Evolutionary conservation across 2,329 filamentous ascomycete genomes (phyloP).

Genomic region (Basipetospora chlamydospora): DNA sequence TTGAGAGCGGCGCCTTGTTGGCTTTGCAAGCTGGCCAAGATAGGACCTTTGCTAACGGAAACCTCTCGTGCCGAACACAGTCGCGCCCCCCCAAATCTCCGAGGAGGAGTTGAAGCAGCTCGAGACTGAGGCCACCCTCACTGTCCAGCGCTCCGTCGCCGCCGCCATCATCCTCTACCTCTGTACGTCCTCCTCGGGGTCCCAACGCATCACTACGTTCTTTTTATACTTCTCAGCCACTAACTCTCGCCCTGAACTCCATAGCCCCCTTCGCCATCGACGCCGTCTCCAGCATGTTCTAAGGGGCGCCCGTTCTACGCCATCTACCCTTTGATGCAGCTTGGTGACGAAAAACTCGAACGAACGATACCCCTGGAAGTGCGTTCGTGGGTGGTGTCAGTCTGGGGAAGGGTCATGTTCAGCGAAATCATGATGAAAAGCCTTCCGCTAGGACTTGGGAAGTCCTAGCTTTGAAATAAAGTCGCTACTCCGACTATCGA

Average conservation of each 20-base stretch:
- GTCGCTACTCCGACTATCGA: too few species aligned
- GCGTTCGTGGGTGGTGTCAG: too few species aligned
- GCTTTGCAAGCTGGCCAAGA: not conserved
- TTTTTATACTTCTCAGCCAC: too few species aligned
- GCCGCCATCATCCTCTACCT: slow-evolving; percentile 59
- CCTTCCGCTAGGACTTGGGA: too few species aligned
- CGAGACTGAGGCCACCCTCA: slow-evolving; percentile 52
- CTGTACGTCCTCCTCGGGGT: slow-evolving; percentile 43
- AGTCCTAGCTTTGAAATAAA: too few species aligned
- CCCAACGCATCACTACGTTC: not conserved
- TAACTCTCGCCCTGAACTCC: not conserved
- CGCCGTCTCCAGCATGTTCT: slow-evolving; percentile 30
- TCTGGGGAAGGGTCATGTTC: too few species aligned
- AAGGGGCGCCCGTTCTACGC: too few species aligned
- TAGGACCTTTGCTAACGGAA: not conserved
- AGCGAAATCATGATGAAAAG: too few species aligned
- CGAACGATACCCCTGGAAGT: too few species aligned
- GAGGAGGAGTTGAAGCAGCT: slow-evolving; percentile 55
- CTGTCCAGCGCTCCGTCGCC: slow-evolving; percentile 51
- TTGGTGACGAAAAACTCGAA: too few species aligned
- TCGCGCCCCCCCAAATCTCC: slow-evolving; percentile 54
- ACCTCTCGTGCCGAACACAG: too few species aligned
- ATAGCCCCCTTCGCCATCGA: slow-evolving; percentile 45
- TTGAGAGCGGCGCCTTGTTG: not conserved
- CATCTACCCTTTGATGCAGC: not conserved